Evolutionary conservation across 108 stramenopile genomes (phyloP).

Genomic region (Craspedostauros australis): DNA sequence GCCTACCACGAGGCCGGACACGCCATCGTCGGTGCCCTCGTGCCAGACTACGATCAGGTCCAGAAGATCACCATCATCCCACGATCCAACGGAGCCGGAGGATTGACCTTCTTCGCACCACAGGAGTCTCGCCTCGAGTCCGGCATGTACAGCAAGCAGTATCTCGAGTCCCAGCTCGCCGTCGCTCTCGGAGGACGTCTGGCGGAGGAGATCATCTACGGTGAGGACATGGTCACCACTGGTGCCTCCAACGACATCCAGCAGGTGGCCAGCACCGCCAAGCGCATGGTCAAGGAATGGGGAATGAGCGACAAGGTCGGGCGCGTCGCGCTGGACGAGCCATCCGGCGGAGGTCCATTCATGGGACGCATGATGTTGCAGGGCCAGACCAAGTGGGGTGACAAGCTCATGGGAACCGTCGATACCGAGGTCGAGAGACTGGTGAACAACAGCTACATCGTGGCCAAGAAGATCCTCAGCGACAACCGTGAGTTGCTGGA

Average conservation of each 20-base stretch:
- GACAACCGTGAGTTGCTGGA: slow-evolving; percentile 84
- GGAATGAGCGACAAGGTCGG: slow-evolving; percentile 95
- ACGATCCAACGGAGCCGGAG: slow-evolving; percentile 87
- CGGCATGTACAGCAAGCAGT: slow-evolving; percentile 88
- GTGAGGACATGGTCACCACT: slow-evolving; percentile 91
- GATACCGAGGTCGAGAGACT: slow-evolving; percentile 91
- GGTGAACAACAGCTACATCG: slow-evolving; percentile 86
- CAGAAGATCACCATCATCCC: slow-evolving; percentile 98
- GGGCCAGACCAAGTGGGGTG: slow-evolving; percentile 70
- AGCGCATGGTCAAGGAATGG: slow-evolving; percentile 94
- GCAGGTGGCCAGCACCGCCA: slow-evolving; percentile 90
- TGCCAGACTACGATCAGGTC: slow-evolving; percentile 89
- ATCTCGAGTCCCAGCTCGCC: slow-evolving; percentile 88
- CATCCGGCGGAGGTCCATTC: slow-evolving; percentile 54
- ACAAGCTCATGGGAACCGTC: slow-evolving; percentile 60
- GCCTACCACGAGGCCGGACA: slow-evolving; percentile 97
- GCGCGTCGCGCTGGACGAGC: slow-evolving; percentile 74
- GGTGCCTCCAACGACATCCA: slow-evolving; percentile 97
- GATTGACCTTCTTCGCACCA: slow-evolving; percentile 93
- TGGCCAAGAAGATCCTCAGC: slow-evolving; percentile 78
- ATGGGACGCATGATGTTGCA: slow-evolving; percentile 68
- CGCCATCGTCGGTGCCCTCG: slow-evolving; percentile 87
- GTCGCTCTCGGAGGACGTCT: slow-evolving; percentile 96
- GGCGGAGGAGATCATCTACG: slow-evolving; percentile 96
- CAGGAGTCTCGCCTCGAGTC: slow-evolving; percentile 87